Conservation (phyloP, 2,329 filamentous ascomycete genomes). For the Penicillium griseofulvum region DNA sequence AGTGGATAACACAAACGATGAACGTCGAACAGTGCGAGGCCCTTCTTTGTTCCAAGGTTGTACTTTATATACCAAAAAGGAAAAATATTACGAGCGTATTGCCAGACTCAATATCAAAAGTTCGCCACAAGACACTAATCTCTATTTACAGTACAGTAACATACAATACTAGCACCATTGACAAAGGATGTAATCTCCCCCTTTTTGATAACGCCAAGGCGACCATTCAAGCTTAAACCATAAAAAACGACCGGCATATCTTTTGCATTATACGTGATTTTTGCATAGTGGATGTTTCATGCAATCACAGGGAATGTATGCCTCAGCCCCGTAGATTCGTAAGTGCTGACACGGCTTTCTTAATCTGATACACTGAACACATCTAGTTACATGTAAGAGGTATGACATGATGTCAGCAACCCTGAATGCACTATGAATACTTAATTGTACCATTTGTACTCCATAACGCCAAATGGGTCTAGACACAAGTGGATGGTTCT, state of each 20-base stretch:
- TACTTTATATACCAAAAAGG: not conserved
- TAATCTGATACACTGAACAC: not conserved
- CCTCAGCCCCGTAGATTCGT: not conserved
- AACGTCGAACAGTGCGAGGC: not conserved
- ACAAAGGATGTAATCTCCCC: not conserved
- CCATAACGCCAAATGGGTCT: not conserved
- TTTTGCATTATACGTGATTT: not conserved
- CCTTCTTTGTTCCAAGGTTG: not conserved
- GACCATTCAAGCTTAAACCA: constrained; percentile 14
- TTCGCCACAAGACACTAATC: not conserved
- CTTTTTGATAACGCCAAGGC: constrained; percentile 19
- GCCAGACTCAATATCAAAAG: too few species aligned
- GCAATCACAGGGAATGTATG: not conserved
- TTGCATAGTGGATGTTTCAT: not conserved
- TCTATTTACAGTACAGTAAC: not conserved
- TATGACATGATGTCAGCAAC: not conserved
- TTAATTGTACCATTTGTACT: not conserved
- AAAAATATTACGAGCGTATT: not conserved
- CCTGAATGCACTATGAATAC: not conserved
- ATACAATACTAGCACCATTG: too few species aligned
- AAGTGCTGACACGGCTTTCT: not conserved
- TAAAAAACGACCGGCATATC: not conserved
- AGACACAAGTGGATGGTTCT: not conserved
- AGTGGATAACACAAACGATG: not conserved
- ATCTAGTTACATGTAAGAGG: too few species aligned